phyloP scores from a whole-genome alignment of 495 filamentous ascomycete species.

The Bryoglossum gracile region DNA sequence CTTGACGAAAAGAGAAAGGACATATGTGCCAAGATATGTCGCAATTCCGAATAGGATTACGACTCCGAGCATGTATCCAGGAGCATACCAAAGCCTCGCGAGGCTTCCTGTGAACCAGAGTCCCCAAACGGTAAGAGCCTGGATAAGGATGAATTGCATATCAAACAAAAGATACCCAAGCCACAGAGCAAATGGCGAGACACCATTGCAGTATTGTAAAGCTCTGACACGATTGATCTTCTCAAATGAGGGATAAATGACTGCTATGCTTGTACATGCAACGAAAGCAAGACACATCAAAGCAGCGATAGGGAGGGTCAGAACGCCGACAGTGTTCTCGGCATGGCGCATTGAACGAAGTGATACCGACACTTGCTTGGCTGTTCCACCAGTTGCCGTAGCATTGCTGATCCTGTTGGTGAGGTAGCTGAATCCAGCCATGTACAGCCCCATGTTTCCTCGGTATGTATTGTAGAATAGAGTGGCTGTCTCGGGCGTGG shows the following conservation, averaged over 20 bases:
- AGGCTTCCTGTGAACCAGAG: constrained; percentile 12
- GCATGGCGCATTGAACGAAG: constrained; percentile 7
- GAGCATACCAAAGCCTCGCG: constrained; percentile 10
- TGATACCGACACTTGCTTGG: not conserved
- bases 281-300: constrained; percentile 17
- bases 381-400: constrained; percentile 2
- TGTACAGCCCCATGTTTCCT: not conserved
- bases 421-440: constrained; percentile 10
- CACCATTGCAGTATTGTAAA: constrained; percentile 21
- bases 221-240: constrained; percentile 19
- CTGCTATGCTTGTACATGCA: constrained; percentile 7
- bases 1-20: constrained; percentile 18
- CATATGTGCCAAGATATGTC: constrained; percentile 18
- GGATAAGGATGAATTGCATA: constrained; percentile 19
- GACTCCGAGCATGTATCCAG: constrained; percentile 11
- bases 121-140: constrained; percentile 20
- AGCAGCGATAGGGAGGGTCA: constrained; percentile 5
- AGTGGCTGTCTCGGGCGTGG: constrained; percentile 11
- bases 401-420: constrained; percentile 17
- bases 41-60: constrained; percentile 24
- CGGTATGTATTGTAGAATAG: constrained; percentile 9
- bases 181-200: constrained; percentile 21
- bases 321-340: constrained; percentile 4
- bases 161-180: constrained; percentile 21
- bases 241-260: constrained; percentile 21